These are phyloP conservation scores for Podila minutissima DNA, from an alignment of 192 early-diverging fungal species.

Conservation along the genomic window DNA sequence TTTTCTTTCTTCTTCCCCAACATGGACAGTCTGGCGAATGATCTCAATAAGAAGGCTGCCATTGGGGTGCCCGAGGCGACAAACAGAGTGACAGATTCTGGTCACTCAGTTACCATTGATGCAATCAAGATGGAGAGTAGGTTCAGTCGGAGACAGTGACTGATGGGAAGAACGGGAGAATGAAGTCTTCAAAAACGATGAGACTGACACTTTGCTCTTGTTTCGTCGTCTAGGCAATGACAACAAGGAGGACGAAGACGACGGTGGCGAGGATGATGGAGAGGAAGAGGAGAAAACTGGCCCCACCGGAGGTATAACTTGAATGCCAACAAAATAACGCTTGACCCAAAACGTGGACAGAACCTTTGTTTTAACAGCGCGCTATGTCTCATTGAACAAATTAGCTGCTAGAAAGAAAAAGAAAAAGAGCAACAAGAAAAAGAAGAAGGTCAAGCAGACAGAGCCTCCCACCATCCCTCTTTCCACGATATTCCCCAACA, in stretches of 20 bases:
- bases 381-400: not conserved
- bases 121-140: not conserved
- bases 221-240: not conserved
- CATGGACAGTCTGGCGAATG: constrained; percentile 1
- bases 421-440: constrained; percentile 50
- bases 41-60: not conserved
- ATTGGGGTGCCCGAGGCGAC: not conserved
- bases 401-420: constrained; percentile 40
- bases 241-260: not conserved
- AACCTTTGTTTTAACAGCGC: not conserved
- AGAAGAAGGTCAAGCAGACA: constrained; percentile 57
- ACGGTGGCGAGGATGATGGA: not conserved
- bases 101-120: not conserved
- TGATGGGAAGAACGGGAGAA: too few relatives aligned
- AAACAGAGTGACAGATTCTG: not conserved
- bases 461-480: constrained; percentile 79
- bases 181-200: too few relatives aligned
- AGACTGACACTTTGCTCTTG: too few relatives aligned
- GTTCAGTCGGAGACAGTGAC: too few relatives aligned
- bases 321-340: too few relatives aligned
- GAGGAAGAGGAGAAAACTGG: not conserved
- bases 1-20: not conserved
- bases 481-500: constrained; percentile 80
- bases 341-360: not conserved
- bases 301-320: not conserved